Evolutionary conservation across 176 grass and related monocot genomes (phyloP).

Genomic region (Oryza meyeriana): DNA sequence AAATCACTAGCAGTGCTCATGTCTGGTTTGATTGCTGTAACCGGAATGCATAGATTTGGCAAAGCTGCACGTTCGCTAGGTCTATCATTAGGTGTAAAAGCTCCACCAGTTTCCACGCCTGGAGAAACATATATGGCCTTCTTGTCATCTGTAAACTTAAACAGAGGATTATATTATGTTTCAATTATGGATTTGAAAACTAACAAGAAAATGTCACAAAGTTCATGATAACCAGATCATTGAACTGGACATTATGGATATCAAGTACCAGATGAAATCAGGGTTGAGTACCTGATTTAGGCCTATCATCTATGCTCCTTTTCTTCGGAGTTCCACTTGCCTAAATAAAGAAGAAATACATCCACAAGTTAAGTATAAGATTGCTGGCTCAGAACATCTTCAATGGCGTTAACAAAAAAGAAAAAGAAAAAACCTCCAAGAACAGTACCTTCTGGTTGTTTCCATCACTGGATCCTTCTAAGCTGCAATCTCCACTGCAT

Average conservation of each 20-base stretch:
- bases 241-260: not conserved
- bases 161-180: not conserved
- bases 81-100: conserved; percentile 31
- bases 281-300: conserved; percentile 44
- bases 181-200: not conserved
- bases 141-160: conserved; percentile 23
- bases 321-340: conserved; percentile 44
- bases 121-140: conserved; percentile 21
- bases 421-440: too few species aligned
- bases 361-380: not conserved
- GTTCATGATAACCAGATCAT: not conserved
- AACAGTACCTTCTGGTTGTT: conserved; percentile 42
- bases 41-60: conserved; percentile 32
- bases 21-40: conserved; percentile 39
- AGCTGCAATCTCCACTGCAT: conserved; percentile 52
- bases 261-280: not conserved
- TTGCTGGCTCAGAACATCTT: not conserved
- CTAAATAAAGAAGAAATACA: conserved; percentile 32
- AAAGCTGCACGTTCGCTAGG: conserved; percentile 39
- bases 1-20: conserved; percentile 38
- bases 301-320: conserved; percentile 39
- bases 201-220: not conserved
- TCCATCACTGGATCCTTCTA: conserved; percentile 69
- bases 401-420: not conserved
- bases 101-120: conserved; percentile 36